Evolutionary conservation across 306 rosid species (phyloP).

Genomic region (Lathyrus tuberosus): DNA sequence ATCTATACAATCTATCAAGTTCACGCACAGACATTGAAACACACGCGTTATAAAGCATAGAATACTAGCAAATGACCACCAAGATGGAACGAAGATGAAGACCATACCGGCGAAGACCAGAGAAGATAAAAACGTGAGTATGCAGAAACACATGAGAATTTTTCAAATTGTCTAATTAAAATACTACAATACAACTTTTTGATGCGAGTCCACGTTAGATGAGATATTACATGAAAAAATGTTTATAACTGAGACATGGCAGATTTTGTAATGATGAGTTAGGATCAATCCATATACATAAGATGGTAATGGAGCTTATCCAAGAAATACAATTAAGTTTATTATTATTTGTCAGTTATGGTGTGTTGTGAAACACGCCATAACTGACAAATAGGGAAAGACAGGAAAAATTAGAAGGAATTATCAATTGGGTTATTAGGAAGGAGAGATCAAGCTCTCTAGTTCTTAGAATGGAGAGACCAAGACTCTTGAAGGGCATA

Average conservation of each 20-base stretch:
- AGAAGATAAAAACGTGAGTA: background rate
- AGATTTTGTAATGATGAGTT: background rate
- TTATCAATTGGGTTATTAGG: too few species aligned
- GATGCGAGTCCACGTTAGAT: background rate
- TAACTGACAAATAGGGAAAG: too few species aligned
- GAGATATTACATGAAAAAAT: background rate
- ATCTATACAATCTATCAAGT: background rate
- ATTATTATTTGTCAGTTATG: too few species aligned
- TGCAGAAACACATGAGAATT: background rate
- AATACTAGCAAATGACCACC: background rate
- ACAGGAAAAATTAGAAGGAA: too few species aligned
- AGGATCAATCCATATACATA: background rate
- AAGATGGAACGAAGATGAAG: background rate
- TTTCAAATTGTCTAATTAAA: constrained; percentile 1
- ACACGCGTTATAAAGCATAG: too few species aligned
- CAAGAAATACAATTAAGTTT: background rate
- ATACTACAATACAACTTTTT: background rate
- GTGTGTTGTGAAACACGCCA: too few species aligned
- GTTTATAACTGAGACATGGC: background rate
- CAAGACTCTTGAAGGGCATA: too few species aligned
- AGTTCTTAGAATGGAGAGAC: too few species aligned
- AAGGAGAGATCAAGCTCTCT: too few species aligned
- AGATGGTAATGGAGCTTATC: background rate
- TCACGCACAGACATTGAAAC: background rate
- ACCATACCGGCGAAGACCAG: background rate